These are phyloP conservation scores for Astraeus odoratus DNA, from an alignment of 768 basidiomycete species.

Conservation along the genomic window DNA sequence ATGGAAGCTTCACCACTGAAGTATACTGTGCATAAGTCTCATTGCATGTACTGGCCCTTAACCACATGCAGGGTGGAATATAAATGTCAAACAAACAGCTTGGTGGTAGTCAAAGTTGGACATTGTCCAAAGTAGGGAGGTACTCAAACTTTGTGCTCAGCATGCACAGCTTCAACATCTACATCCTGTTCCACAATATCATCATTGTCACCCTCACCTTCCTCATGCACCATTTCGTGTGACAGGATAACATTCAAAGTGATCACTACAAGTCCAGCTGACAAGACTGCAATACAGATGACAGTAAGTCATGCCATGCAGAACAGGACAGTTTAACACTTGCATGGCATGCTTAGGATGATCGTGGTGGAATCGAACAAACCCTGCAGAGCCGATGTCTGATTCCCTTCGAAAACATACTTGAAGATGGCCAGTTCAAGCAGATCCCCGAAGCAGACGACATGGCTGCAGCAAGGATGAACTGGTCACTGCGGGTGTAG, in stretches of 20 bases:
- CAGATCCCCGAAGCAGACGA: conserved; percentile 63
- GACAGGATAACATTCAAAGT: conserved; percentile 55
- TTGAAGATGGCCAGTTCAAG: conserved; percentile 60
- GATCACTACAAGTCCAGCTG: conserved; percentile 51
- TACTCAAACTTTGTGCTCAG: background rate
- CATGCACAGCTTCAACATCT: conserved; percentile 15
- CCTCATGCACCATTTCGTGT: conserved; percentile 16
- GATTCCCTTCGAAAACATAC: conserved; percentile 57
- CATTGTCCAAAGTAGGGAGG: no score
- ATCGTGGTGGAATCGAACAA: conserved; percentile 77
- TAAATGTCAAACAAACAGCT: no score
- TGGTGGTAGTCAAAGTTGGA: no score
- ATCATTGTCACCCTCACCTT: conserved; percentile 20
- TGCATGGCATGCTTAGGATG: conserved; percentile 75
- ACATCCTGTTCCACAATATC: conserved; percentile 12
- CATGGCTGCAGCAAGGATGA: conserved; percentile 62
- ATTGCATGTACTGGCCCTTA: no score
- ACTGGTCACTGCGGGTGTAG: conserved; percentile 61
- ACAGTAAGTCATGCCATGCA: background rate
- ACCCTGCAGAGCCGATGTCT: conserved; percentile 53
- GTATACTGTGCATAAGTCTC: no score
- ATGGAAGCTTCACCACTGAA: no score
- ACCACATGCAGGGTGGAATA: no score
- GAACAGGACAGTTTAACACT: conserved; percentile 21
- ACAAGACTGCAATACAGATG: conserved; percentile 36